These are phyloP conservation scores for Parathielavia hyrcaniae DNA, from an alignment of 495 filamentous ascomycete species.

Conservation along the genomic window DNA sequence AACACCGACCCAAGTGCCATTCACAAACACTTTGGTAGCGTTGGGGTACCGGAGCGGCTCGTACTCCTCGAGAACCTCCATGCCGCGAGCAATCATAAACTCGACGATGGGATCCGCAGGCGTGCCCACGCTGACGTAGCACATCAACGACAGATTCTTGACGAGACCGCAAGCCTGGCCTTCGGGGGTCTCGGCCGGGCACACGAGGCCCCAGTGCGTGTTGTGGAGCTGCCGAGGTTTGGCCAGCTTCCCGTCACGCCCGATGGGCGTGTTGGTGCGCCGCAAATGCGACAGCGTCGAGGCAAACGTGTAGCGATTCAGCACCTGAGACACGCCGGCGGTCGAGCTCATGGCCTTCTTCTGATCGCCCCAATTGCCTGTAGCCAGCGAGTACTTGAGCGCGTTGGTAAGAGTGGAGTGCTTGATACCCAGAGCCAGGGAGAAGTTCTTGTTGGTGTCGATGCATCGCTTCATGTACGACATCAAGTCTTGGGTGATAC, in stretches of 20 bases:
- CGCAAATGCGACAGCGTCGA: conserved; percentile 94
- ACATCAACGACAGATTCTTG: conserved; percentile 98
- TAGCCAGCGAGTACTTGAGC: conserved; percentile 94
- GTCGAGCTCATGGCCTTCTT: conserved; percentile 94
- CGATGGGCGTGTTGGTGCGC: conserved; percentile 95
- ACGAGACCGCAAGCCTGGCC: conserved; percentile 97
- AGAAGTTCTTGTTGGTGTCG: conserved; percentile 80
- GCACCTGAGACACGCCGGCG: conserved; percentile 94
- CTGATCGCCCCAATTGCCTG: conserved; percentile 96
- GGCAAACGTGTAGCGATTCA: conserved; percentile 95
- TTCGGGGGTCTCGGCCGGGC: conserved; percentile 95
- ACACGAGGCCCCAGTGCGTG: conserved; percentile 97
- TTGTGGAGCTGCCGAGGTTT: conserved; percentile 98
- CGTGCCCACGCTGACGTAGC: conserved; percentile 89
- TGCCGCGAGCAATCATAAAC: conserved; percentile 88
- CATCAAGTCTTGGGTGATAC: conserved; percentile 82
- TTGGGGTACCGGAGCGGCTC: conserved; percentile 82
- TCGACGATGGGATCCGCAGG: conserved; percentile 84
- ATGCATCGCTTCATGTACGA: conserved; percentile 86
- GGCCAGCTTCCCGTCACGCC: conserved; percentile 94
- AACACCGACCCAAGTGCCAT: conserved; percentile 94
- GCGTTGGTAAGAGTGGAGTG: conserved; percentile 84
- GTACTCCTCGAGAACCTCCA: conserved; percentile 96
- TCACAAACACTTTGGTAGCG: conserved; percentile 95
- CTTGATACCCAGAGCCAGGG: conserved; percentile 83